Evolutionary conservation across 1,284 basidiomycete species (phyloP).

Genomic region (Sporisorium graminicola): DNA sequence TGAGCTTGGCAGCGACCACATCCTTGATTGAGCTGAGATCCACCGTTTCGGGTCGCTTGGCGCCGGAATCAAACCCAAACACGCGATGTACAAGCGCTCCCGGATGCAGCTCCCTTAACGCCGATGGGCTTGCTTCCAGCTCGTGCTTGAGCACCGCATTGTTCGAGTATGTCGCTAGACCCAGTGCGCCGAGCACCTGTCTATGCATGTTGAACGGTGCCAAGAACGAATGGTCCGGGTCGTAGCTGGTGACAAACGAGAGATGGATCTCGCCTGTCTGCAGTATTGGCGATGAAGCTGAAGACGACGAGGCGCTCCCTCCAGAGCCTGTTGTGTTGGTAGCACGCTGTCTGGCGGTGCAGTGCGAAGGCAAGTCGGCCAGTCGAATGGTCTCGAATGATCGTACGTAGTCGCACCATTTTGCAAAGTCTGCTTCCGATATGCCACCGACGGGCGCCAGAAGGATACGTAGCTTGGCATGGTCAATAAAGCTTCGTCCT

Average conservation of each 20-base stretch:
- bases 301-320: slow-evolving; percentile 1
- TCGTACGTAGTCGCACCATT: slow-evolving; percentile 57
- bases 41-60: slow-evolving; percentile 51
- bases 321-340: slow-evolving; percentile 6
- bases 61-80: slow-evolving; percentile 63
- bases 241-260: slow-evolving; percentile 65
- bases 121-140: slow-evolving; percentile 50
- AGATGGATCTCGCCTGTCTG: slow-evolving; percentile 65
- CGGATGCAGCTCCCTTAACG: slow-evolving; percentile 59
- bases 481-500: slow-evolving; percentile 49
- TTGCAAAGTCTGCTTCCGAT: slow-evolving; percentile 58
- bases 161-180: slow-evolving; percentile 50
- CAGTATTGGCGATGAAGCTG: slow-evolving; percentile 39
- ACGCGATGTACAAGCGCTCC: slow-evolving; percentile 64
- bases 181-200: slow-evolving; percentile 65
- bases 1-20: slow-evolving; percentile 32
- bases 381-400: slow-evolving; percentile 58
- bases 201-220: slow-evolving; percentile 65
- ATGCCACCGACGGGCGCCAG: slow-evolving; percentile 61
- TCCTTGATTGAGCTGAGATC: slow-evolving; percentile 55
- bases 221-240: slow-evolving; percentile 63
- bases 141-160: slow-evolving; percentile 22
- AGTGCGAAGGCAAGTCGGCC: slow-evolving; percentile 54
- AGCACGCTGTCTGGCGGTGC: slow-evolving; percentile 21
- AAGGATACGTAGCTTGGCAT: slow-evolving; percentile 64